Percentiles rank a stretch among this genome's conserved stretches.
phyloP scores from a whole-genome alignment of 768 basidiomycete species.

The Suillus clintonianus region DNA sequence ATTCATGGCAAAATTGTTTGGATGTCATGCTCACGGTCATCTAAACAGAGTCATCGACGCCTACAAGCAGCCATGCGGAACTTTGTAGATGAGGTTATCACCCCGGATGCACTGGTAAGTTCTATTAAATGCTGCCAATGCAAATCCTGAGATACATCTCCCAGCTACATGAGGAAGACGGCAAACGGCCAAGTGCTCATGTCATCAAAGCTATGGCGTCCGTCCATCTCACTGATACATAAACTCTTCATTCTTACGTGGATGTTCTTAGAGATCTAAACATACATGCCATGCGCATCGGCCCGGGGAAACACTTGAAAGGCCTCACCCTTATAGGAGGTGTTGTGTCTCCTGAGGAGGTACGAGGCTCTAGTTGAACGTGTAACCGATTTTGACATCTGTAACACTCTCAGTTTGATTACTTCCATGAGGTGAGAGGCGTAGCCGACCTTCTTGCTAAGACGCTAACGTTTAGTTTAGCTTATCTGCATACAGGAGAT shows the following conservation, averaged over 20 bases:
- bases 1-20: not conserved
- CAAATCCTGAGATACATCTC: conserved; percentile 13
- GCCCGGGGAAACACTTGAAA: conserved; percentile 84
- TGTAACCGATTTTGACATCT: conserved; percentile 4
- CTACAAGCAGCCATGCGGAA: conserved; percentile 47
- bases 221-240: conserved; percentile 8
- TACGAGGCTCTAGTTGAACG: conserved; percentile 20
- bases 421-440: conserved; percentile 72
- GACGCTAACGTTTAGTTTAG: conserved; percentile 30
- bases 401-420: conserved; percentile 59
- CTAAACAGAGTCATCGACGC: conserved; percentile 42
- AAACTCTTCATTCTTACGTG: not conserved
- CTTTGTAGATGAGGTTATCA: conserved; percentile 68
- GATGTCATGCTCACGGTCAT: conserved; percentile 36
- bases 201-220: conserved; percentile 60
- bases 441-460: not conserved
- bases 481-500: conserved; percentile 82
- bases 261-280: conserved; percentile 37
- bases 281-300: conserved; percentile 67
- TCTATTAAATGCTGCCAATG: conserved; percentile 6
- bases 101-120: conserved; percentile 33
- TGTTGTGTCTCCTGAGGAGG: conserved; percentile 77
- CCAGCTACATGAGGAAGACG: conserved; percentile 52
- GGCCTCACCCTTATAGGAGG: conserved; percentile 81
- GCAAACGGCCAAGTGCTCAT: conserved; percentile 53